Base-by-base conservation (phyloP, 2,329 filamentous ascomycete species). In the Clonostachys rosea region DNA sequence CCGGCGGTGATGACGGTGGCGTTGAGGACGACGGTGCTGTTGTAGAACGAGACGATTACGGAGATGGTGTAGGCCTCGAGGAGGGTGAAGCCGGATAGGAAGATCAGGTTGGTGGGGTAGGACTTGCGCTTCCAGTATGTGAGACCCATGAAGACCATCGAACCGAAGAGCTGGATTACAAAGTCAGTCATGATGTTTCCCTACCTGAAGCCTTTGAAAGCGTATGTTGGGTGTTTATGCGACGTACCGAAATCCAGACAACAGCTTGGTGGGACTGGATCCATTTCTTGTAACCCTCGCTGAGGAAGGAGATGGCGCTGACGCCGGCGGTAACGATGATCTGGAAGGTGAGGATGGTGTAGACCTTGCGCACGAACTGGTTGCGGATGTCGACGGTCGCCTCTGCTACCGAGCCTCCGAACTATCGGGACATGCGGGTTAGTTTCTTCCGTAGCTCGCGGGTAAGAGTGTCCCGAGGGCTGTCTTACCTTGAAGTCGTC, bases 101-200 rank as follows among this genome's bases (percentile, higher is more conserved):
- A 97, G 49, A 96, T 73, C 4, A 99, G 81, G 69, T 99, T 99
- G 51, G 87, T 91, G 1, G 94, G 94, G 68, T 96, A 96, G 20
- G 87, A 91, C 70, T 94, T 92, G 71, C 90, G 87, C 73, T 96
- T 96, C 90, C 91, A 96, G 76, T 84, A 96, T 35, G 91, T 96
- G 50, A 94, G 76, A 57, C 88, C 74, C 81, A 96, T 86, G 72
- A 95, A 91, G 53, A 76, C 84, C 62, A 95, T 85, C 49, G 91
- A 81, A 54, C 89, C 88, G 65, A 95, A 80, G 57, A 96, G 79
- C 71, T 84, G 49, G 44, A 34, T 16, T 30, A 12, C 47, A 16
- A 13, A 30, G 46, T 40, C 20, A 40, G 20, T 10, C 9, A 44
- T 17, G 14, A 6, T 39, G 36, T 14, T n/a, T 39, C 36, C 36